Evolutionary conservation across 2,329 filamentous ascomycete genomes (phyloP), one percentile per base, ranked within the genome.

Genomic region (Alternaria dauci): DNA sequence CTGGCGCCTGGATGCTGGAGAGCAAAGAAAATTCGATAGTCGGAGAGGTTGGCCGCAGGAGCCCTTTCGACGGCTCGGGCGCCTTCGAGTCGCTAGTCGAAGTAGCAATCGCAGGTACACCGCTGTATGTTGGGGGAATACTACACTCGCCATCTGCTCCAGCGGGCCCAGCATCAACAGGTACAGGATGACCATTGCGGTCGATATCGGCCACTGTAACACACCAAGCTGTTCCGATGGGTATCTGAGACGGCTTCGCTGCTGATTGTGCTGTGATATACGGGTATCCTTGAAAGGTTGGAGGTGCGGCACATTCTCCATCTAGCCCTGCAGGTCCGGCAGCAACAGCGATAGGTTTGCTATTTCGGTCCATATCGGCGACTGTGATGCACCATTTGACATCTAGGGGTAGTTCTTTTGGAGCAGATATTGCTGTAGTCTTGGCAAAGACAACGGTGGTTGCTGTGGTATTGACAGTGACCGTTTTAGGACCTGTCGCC

Each of bases 341-440:
- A 34, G 55, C 61, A 14, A 68, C 18, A 8, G 63, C 47, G 6
- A 68, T 32, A 23, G 47, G 59, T 0, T 44, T 20, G 11, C 58
- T 61, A 16, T 62, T 58, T 18, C 53, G 46, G 23, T 61, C 46
- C 30, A 68, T 39, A 23, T 68, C 65, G 7, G 61, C 60, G 12
- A 69, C 52, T 12, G 65, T 69, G 9, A 66, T 16, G 39, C 67
- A 69, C 61, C 59, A 68, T 16, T 52, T 11, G 30, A 26, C 23
- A 18, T 53, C 43, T 25, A 8, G 8, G n/a, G 30, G 1, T 8
- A 32, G 12, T 8, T n/a, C 7, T 2, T 20, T 48, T 30, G n/a
- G 47, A 28, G 14, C 12, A 5, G 32, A 12, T 8, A 25, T 44
- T 1, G 39, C 51, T 23, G 51, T 36, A 3, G 51, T 53, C 8